Evolutionary conservation across 2,329 filamentous ascomycete species (phyloP), one percentile per base, ranked within the genome.

Genomic region (Penicillium sp.): DNA sequence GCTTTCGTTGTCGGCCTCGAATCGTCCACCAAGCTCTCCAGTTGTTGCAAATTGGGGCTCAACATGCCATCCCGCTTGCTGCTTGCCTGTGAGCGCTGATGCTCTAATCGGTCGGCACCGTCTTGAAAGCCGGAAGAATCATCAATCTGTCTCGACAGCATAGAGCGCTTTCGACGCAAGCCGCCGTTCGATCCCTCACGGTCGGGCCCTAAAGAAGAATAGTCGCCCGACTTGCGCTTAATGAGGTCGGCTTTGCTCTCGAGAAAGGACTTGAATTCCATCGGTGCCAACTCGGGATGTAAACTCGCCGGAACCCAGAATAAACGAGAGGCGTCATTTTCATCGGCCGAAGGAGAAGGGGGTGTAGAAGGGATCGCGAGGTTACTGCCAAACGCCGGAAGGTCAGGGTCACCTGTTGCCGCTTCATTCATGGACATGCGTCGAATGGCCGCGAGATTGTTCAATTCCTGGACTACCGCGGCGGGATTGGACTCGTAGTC

Each of bases 221-320:
- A 84, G 56, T 84, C 89, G 20, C 85, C 85, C 1, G 90, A 95
- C 59, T 87, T 81, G 56, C 90, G 79, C 66, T 89, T 85, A 58
- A 97, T 95, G 28, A 87, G 85, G 58, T 95, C 87, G 10, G 96
- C 88, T 62, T 90, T 84, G 52, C 90, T 94, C 62, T 98, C 91
- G 2, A 98, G 79, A 58, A 97, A 98, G 1, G 86, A 91, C 69
- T 95, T 96, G 76, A 97, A 98, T 59, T 96, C 93, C 63, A 87
- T 89, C 1, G 93, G 93, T 2, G 93, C 93, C 40, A 98, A 76
- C 69, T 98, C 93, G 0, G 93, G 93, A 61, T 98, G 93, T 23
- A 98, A 79, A 48, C 89, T 82, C 20, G 93, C 93, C 4, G 93
- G 93, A 5, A 98, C 93, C 93, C 93, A 98, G 56, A 97, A 87